A percentile compares a stretch with the other conserved stretches of the same genome.
These are phyloP conservation scores for Macrolepiota dolichaula DNA, from an alignment of 768 basidiomycete genomes.

Conservation along the genomic window DNA sequence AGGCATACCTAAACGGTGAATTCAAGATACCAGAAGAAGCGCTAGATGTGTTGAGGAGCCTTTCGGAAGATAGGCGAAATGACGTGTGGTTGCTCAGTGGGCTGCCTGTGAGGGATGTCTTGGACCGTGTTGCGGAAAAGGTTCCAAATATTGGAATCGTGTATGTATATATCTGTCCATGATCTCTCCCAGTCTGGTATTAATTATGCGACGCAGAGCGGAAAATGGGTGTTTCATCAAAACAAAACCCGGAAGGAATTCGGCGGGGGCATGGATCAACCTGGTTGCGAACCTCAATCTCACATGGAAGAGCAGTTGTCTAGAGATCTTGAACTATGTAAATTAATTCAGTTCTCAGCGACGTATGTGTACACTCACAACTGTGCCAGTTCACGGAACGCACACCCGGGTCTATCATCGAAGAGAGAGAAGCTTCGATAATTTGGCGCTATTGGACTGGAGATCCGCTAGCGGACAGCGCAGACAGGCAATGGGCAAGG, in stretches of 20 bases:
- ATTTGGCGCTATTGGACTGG: constrained; percentile 86
- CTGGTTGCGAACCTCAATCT: constrained; percentile 79
- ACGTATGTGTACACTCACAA: not conserved
- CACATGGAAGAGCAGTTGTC: constrained; percentile 76
- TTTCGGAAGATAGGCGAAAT: constrained; percentile 64
- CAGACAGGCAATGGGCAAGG: constrained; percentile 78
- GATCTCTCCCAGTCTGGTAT: not conserved
- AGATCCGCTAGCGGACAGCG: constrained; percentile 35
- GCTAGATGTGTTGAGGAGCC: constrained; percentile 48
- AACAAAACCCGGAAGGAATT: constrained; percentile 30
- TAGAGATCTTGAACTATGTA: constrained; percentile 84
- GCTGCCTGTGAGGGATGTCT: constrained; percentile 54
- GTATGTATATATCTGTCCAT: constrained; percentile 33
- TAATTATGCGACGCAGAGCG: constrained; percentile 39
- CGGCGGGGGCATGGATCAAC: constrained; percentile 59
- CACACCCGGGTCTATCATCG: constrained; percentile 81
- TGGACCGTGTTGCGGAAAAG: constrained; percentile 59
- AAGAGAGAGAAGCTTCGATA: constrained; percentile 78
- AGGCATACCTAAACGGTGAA: constrained; percentile 16
- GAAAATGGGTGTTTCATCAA: constrained; percentile 89
- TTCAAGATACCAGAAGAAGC: constrained; percentile 36
- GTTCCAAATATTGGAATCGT: constrained; percentile 75
- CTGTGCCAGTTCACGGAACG: constrained; percentile 79
- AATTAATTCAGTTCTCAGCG: constrained; percentile 24
- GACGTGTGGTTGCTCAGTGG: constrained; percentile 85